phyloP scores from a whole-genome alignment of 2,329 filamentous ascomycete genomes.

The Penicillium sp. region DNA sequence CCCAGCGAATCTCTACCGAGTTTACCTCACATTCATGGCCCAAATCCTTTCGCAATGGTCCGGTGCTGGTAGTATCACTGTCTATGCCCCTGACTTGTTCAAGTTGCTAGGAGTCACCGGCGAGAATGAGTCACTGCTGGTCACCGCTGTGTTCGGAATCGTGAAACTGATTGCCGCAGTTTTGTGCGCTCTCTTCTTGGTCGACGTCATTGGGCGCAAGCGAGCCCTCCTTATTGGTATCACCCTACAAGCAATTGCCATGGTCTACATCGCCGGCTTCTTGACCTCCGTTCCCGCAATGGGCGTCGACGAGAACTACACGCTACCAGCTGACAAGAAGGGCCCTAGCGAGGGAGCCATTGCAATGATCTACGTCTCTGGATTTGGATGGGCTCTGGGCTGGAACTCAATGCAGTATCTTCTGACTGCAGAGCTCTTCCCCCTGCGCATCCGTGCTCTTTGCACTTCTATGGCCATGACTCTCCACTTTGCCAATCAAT shows the following conservation, averaged over 20 bases:
- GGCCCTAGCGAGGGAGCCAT: conserved; percentile 62
- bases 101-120: conserved; percentile 67
- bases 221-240: conserved; percentile 61
- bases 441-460: conserved; percentile 68
- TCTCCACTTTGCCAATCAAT: conserved; percentile 75
- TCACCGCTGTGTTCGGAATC: conserved; percentile 73
- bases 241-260: conserved; percentile 57
- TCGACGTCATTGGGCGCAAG: conserved; percentile 75
- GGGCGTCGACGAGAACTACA: conserved; percentile 48
- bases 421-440: conserved; percentile 74
- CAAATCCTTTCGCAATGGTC: conserved; percentile 75
- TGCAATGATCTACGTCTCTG: conserved; percentile 69
- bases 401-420: conserved; percentile 80
- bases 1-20: conserved; percentile 67
- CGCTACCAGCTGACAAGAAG: conserved; percentile 49
- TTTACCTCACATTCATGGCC: conserved; percentile 65
- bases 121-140: conserved; percentile 65
- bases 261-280: conserved; percentile 63
- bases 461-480: conserved; percentile 72
- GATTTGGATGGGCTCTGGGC: conserved; percentile 66
- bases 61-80: conserved; percentile 69
- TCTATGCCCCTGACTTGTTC: conserved; percentile 74
- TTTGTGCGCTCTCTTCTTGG: conserved; percentile 71
- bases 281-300: conserved; percentile 61
- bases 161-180: conserved; percentile 68